Conservation (phyloP, 2,329 filamentous ascomycete genomes). For the Madurella mycetomatis region DNA sequence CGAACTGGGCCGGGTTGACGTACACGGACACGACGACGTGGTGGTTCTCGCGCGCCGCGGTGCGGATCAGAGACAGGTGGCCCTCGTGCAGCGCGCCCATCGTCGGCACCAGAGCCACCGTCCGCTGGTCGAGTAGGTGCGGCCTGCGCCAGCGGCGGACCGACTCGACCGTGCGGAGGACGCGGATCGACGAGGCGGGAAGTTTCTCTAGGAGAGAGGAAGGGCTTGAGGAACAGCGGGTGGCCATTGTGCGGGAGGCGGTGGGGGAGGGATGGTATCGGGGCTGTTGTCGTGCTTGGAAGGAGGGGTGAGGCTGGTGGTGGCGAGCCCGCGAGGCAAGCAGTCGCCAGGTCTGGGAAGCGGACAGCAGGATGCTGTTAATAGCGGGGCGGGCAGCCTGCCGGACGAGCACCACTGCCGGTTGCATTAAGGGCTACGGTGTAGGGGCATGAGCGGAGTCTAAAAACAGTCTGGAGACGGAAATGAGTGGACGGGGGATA, state of each 20-base stretch:
- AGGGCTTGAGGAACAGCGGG: constrained; percentile 22
- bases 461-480: background rate
- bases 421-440: constrained; percentile 11
- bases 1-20: constrained; percentile 96
- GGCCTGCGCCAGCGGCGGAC: constrained; percentile 66
- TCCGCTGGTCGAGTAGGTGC: constrained; percentile 61
- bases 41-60: constrained; percentile 77
- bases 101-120: constrained; percentile 85
- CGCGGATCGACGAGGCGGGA: constrained; percentile 55
- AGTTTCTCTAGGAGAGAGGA: constrained; percentile 40
- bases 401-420: constrained; percentile 17
- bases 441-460: background rate
- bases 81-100: constrained; percentile 97
- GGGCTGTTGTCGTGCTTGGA: background rate
- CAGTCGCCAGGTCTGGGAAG: background rate
- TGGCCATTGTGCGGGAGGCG: constrained; percentile 29
- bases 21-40: constrained; percentile 89
- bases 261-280: background rate
- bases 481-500: constrained; percentile 2
- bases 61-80: constrained; percentile 79
- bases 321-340: background rate
- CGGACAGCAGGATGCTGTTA: constrained; percentile 11
- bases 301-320: background rate
- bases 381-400: constrained; percentile 17
- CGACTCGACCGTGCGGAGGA: constrained; percentile 70